Conservation (phyloP, 108 stramenopile genomes). For the Thalassiosira profunda region DNA sequence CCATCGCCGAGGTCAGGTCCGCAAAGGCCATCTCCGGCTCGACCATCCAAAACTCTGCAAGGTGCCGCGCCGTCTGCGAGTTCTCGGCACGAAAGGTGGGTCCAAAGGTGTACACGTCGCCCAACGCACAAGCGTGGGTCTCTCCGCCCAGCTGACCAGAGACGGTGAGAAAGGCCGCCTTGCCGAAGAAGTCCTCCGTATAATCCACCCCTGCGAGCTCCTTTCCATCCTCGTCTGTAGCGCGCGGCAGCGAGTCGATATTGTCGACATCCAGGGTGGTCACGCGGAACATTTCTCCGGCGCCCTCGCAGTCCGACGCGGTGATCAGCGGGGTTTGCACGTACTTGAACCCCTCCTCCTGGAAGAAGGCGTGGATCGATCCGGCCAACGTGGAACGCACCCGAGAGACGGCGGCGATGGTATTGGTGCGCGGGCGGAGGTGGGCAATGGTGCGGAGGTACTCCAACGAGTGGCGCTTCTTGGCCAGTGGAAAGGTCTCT, state of each 20-base stretch:
- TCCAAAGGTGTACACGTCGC: slow-evolving; percentile 99
- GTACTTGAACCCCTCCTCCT: slow-evolving; percentile 91
- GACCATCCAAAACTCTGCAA: slow-evolving; percentile 98
- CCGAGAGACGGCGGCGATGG: slow-evolving; percentile 95
- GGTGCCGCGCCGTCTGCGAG: slow-evolving; percentile 96
- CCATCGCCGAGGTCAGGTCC: slow-evolving; percentile 94
- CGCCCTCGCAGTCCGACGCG: slow-evolving; percentile 98
- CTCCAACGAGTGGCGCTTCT: slow-evolving; percentile 98
- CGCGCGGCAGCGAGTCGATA: slow-evolving; percentile 59
- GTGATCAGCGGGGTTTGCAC: slow-evolving; percentile 99
- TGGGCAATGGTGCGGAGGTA: slow-evolving; percentile 97
- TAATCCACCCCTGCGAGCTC: slow-evolving; percentile 67
- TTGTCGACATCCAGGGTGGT: slow-evolving; percentile 90
- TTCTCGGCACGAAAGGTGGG: slow-evolving; percentile 99
- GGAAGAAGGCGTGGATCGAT: slow-evolving; percentile 93
- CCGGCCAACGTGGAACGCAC: slow-evolving; percentile 92
- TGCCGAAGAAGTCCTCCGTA: slow-evolving; percentile 94
- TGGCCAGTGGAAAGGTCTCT: slow-evolving; percentile 97
- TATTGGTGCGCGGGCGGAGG: slow-evolving; percentile 97
- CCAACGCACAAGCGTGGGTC: slow-evolving; percentile 96
- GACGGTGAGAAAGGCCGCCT: slow-evolving; percentile 96
- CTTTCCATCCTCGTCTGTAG: slow-evolving; percentile 58
- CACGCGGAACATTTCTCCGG: slow-evolving; percentile 99
- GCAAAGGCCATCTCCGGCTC: slow-evolving; percentile 99
- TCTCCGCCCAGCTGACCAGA: slow-evolving; percentile 97